A percentile compares a stretch with the other conserved stretches of the same genome.
Evolutionary conservation across 1,139 yeast species (phyloP).

Genomic region (Maudiozyma humilis): DNA sequence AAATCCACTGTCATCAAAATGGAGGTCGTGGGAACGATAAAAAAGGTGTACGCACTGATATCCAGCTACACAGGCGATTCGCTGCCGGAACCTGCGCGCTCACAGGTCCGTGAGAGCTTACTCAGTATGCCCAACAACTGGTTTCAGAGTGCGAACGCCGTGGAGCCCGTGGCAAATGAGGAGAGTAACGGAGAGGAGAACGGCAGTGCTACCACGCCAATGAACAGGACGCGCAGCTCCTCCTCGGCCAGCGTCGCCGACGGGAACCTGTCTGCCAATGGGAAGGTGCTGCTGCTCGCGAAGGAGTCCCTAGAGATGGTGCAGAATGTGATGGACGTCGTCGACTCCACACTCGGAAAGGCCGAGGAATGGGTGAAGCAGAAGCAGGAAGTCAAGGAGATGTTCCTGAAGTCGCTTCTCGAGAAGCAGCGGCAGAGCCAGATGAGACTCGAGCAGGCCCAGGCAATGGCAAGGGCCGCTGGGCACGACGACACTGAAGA

Average conservation of each 20-base stretch:
- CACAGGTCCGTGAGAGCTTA: slow-evolving; percentile 72
- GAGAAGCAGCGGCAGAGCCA: slow-evolving; percentile 8
- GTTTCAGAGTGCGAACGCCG: slow-evolving; percentile 35
- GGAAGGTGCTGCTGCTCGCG: slow-evolving; percentile 69
- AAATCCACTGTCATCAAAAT: slow-evolving; percentile 47
- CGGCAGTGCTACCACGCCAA: not conserved
- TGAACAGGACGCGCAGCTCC: not conserved
- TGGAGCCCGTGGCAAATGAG: too few relatives aligned
- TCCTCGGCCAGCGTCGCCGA: not conserved
- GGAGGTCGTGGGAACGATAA: slow-evolving; percentile 82
- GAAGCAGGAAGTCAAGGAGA: slow-evolving; percentile 33
- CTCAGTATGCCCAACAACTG: slow-evolving; percentile 65
- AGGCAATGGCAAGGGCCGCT: not conserved
- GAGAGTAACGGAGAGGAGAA: not conserved
- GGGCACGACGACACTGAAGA: not conserved
- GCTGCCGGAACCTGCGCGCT: slow-evolving; percentile 74
- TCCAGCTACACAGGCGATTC: slow-evolving; percentile 68
- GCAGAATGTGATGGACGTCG: slow-evolving; percentile 68
- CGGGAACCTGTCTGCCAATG: slow-evolving; percentile 41
- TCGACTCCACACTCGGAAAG: slow-evolving; percentile 71
- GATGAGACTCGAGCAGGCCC: not conserved
- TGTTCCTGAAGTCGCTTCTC: slow-evolving; percentile 23
- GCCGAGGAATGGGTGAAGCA: slow-evolving; percentile 78
- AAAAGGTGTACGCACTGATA: slow-evolving; percentile 76
- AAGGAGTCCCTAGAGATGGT: slow-evolving; percentile 88